Percentiles rank a stretch among this genome's conserved stretches.
These are phyloP conservation scores for Fusarium vanettenii DNA, from an alignment of 2,329 filamentous ascomycete genomes.

Conservation along the genomic window DNA sequence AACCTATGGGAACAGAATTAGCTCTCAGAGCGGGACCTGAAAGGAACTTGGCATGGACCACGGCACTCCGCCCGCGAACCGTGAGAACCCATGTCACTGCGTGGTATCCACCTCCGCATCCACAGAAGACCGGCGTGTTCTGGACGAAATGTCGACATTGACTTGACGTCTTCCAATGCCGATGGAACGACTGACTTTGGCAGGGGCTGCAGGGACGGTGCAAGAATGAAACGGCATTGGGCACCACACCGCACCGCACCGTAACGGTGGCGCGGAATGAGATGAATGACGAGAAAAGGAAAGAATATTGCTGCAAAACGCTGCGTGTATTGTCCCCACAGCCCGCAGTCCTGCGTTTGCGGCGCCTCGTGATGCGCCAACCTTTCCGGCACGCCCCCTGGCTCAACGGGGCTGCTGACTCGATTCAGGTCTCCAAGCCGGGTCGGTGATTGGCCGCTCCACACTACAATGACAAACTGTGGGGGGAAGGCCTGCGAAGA, in stretches of 20 bases:
- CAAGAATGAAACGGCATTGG: neutral
- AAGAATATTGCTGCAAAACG: neutral
- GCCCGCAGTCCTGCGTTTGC: conserved; percentile 39
- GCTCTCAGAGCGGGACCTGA: conserved; percentile 15
- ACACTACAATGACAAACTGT: conserved; percentile 42
- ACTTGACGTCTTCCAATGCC: neutral
- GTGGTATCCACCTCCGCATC: conserved; percentile 35
- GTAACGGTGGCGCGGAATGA: conserved; percentile 8
- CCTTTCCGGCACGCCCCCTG: conserved; percentile 33
- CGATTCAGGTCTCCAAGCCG: conserved; percentile 26
- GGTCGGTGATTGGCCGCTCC: conserved; percentile 42
- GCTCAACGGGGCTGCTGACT: conserved; percentile 30
- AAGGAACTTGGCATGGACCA: conserved; percentile 28
- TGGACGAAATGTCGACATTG: neutral
- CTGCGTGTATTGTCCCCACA: conserved; percentile 14
- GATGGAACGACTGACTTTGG: neutral
- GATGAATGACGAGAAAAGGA: conserved; percentile 12
- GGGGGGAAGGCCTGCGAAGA: conserved; percentile 21
- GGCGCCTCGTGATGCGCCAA: conserved; percentile 41
- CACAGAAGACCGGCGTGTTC: conserved; percentile 1
- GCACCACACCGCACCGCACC: neutral
- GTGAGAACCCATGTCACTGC: conserved; percentile 27
- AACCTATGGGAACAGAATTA: conserved; percentile 21
- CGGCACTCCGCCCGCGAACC: conserved; percentile 29
- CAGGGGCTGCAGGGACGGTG: neutral